phyloP scores from a whole-genome alignment of 1,284 basidiomycete genomes.

The Agroathelia rolfsii region DNA sequence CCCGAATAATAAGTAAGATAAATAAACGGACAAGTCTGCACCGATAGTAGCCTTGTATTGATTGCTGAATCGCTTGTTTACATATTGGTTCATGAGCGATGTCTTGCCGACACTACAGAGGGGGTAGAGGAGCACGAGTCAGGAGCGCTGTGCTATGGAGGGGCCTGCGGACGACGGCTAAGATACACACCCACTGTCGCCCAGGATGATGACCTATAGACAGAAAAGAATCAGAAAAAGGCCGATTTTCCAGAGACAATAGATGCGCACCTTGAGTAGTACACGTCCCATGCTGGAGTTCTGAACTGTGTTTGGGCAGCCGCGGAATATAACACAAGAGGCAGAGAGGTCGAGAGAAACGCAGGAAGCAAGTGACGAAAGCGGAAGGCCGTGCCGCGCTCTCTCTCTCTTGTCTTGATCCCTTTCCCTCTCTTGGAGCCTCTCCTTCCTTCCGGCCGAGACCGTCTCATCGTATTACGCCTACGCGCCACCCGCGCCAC shows the following conservation, averaged over 20 bases:
- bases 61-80: slow-evolving; percentile 99
- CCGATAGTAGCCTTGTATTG: slow-evolving; percentile 99
- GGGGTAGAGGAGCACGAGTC: slow-evolving; percentile 9
- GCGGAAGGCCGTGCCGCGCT: slow-evolving; percentile 9
- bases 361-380: slow-evolving; percentile 6
- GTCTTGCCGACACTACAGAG: slow-evolving; percentile 92
- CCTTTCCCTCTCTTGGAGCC: slow-evolving; percentile 2
- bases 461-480: too few species aligned
- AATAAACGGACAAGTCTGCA: slow-evolving; percentile 67
- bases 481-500: too few species aligned
- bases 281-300: slow-evolving; percentile 66
- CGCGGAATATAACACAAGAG: slow-evolving; percentile 3
- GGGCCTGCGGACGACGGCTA: slow-evolving; percentile 8
- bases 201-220: slow-evolving; percentile 89
- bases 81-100: slow-evolving; percentile 99
- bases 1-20: slow-evolving; percentile 1
- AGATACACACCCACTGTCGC: slow-evolving; percentile 83
- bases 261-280: slow-evolving; percentile 75
- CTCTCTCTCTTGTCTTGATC: slow-evolving; percentile 8
- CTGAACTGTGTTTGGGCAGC: not conserved
- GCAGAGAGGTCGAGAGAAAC: slow-evolving; percentile 2
- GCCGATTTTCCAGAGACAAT: slow-evolving; percentile 1
- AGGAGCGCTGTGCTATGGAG: slow-evolving; percentile 7
- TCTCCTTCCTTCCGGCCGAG: slow-evolving; percentile 5
- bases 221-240: slow-evolving; percentile 1